Percentiles rank a stretch among this genome's conserved stretches.
phyloP scores from a whole-genome alignment of 2,329 filamentous ascomycete genomes.

The Teratosphaeria pseudoeucalypti region DNA sequence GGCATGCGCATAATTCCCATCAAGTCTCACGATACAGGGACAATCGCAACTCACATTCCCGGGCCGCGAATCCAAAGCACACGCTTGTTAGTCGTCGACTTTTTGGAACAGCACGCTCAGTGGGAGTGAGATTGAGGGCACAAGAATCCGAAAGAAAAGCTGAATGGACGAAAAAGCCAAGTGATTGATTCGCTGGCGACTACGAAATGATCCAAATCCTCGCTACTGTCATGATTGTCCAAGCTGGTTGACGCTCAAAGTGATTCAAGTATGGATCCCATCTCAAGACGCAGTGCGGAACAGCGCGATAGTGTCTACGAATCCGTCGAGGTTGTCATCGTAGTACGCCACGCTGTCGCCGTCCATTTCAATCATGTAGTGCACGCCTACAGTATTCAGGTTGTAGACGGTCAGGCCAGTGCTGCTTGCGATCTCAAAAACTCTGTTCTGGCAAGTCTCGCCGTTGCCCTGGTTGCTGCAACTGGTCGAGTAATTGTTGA shows the following conservation, averaged over 20 bases:
- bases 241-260: neutral
- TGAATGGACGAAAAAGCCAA: too few relatives aligned
- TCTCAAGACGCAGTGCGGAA: slow-evolving; percentile 16
- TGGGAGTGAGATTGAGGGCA: too few relatives aligned
- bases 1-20: too few relatives aligned
- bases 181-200: too few relatives aligned
- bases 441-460: slow-evolving; percentile 39
- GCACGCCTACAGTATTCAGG: slow-evolving; percentile 37
- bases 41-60: too few relatives aligned
- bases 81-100: too few relatives aligned
- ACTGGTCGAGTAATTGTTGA: slow-evolving; percentile 47
- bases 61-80: too few relatives aligned
- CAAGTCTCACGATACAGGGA: too few relatives aligned
- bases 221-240: neutral
- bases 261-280: neutral
- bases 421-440: slow-evolving; percentile 35
- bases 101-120: too few relatives aligned
- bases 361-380: slow-evolving; percentile 37
- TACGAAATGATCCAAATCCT: neutral
- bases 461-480: slow-evolving; percentile 31
- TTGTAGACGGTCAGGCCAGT: slow-evolving; percentile 35
- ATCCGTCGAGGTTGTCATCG: slow-evolving; percentile 39
- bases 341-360: slow-evolving; percentile 34
- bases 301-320: slow-evolving; percentile 32
- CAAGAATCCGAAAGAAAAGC: too few relatives aligned